Evolutionary conservation across 2,329 filamentous ascomycete genomes (phyloP), one percentile per base, ranked within the genome.

Genomic region (Reticulascus tulasneorum): DNA sequence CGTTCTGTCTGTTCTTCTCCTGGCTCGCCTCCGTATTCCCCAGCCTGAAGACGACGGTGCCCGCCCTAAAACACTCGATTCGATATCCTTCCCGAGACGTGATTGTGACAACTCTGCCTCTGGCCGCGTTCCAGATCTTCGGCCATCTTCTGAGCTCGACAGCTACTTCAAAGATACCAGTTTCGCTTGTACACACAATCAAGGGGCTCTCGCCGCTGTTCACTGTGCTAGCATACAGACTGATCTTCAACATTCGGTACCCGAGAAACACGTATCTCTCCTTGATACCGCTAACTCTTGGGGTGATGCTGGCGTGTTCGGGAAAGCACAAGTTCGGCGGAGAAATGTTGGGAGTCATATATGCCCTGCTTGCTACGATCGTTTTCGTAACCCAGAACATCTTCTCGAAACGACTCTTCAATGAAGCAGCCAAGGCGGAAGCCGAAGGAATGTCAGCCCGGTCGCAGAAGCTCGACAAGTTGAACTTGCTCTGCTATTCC

Each of bases 381-480:
- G 84, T 97, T 47, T 98, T 98, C 55, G 93, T 98, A 23, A 93
- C 89, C 0, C 93, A 98, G 57, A 98, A 98, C 56, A 98, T 98
- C 38, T 94, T 96, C 48, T 97, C 91, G 15, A 98, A 98, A 64
- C 87, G 88, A 47, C 79, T 98, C 9, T 98, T 98, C 71, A 98
- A 96, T 59, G 90, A 96, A 56, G 88, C 87, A 7, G 84, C 88
- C 7, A 82, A 82, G 40, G 86, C 87, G 3, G 91, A 96, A 62
- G 79, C 82, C 7, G 87, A 95, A 35, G 77, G 77, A 1, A 60
- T 71, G 22, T 49, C 7, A 71, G 75, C 71, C 10, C 75, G 76
- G 37, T 76, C 79, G 27, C 80, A 82, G 44, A 97, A 95, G 63
- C 75, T 96, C 13, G 93, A 98, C 66, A 98, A 98, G 65, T 77